Conservation (phyloP, 768 basidiomycete species). For the Pleurotus cornucopiae region DNA sequence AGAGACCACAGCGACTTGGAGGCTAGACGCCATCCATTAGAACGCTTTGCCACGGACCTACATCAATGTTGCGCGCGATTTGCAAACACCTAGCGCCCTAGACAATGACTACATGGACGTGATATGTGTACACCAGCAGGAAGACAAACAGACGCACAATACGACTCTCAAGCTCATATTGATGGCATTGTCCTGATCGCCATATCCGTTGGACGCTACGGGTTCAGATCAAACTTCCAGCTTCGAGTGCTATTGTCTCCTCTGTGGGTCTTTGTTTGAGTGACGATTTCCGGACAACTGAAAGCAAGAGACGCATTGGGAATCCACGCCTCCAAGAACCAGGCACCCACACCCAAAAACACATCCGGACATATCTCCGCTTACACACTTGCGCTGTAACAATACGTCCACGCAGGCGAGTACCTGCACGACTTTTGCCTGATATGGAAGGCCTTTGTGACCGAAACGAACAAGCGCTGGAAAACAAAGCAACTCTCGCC, state of each 20-base stretch:
- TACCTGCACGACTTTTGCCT: background rate
- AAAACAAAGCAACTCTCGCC: background rate
- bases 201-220: too few relatives aligned
- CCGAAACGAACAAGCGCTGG: constrained; percentile 3
- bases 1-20: too few relatives aligned
- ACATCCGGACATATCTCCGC: background rate
- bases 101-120: too few relatives aligned
- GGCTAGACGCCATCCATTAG: too few relatives aligned
- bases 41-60: too few relatives aligned
- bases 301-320: background rate
- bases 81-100: too few relatives aligned
- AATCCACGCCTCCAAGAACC: background rate
- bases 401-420: background rate
- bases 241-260: background rate
- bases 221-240: too few relatives aligned
- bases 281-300: background rate
- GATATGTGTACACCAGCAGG: too few relatives aligned
- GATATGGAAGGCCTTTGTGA: constrained; percentile 1
- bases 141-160: too few relatives aligned
- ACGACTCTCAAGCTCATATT: too few relatives aligned
- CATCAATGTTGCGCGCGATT: too few relatives aligned
- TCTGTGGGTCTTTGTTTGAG: background rate
- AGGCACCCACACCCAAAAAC: background rate
- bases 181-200: too few relatives aligned
- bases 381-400: background rate